Evolutionary conservation across 306 rosid species (phyloP).

Genomic region (Ziziphus jujuba): DNA sequence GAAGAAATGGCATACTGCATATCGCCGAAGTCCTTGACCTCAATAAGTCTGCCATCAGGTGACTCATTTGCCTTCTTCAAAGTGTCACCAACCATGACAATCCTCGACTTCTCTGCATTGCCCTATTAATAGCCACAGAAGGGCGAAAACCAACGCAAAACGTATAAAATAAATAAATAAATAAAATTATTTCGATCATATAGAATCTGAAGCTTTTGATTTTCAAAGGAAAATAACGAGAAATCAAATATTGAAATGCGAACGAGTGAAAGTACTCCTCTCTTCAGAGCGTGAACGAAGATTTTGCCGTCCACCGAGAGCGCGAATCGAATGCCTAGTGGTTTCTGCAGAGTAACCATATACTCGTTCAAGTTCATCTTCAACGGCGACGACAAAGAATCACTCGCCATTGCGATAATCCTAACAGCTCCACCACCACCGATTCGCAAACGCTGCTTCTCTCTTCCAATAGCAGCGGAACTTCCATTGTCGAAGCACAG

Average conservation of each 20-base stretch:
- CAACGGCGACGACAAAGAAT: slow-evolving; percentile 26
- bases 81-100: slow-evolving; percentile 91
- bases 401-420: slow-evolving; percentile 51
- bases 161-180: too few relatives aligned
- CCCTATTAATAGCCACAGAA: slow-evolving; percentile 44
- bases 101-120: slow-evolving; percentile 89
- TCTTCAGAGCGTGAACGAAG: slow-evolving; percentile 78
- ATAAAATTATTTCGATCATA: neutral
- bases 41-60: slow-evolving; percentile 48
- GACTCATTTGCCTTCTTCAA: slow-evolving; percentile 79
- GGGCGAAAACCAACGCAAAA: neutral
- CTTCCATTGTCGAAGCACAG: slow-evolving; percentile 19
- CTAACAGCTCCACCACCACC: slow-evolving; percentile 30
- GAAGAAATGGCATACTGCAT: slow-evolving; percentile 45
- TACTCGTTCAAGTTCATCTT: slow-evolving; percentile 88
- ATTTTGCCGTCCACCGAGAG: slow-evolving; percentile 74
- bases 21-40: slow-evolving; percentile 63
- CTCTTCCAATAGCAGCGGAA: neutral
- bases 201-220: slow-evolving; percentile 5
- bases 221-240: neutral
- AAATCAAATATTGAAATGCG: neutral
- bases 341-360: slow-evolving; percentile 82
- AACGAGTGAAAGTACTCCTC: slow-evolving; percentile 56
- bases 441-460: slow-evolving; percentile 30
- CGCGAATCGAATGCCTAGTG: slow-evolving; percentile 86